Evolutionary conservation across 176 grass and related monocot species (phyloP).

Genomic region (Elymus sibiricus): DNA sequence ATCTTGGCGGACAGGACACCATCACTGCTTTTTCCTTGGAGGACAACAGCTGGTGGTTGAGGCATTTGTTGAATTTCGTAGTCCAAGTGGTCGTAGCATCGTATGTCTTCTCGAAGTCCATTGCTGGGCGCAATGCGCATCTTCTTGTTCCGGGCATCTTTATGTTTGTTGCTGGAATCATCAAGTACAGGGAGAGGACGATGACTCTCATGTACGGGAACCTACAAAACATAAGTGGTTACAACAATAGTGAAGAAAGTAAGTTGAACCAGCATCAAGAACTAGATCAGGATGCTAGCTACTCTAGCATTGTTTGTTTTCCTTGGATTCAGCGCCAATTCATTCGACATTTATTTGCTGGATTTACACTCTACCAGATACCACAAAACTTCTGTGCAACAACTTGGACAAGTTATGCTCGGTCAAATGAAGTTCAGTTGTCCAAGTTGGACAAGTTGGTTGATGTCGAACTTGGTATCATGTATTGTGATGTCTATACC

Average conservation of each 20-base stretch:
- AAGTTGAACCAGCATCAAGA: neutral
- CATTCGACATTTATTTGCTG: neutral
- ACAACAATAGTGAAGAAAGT: neutral
- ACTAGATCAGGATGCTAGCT: neutral
- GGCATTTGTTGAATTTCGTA: too few species aligned
- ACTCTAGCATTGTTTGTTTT: neutral
- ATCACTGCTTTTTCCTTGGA: too few species aligned
- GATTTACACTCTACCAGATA: neutral
- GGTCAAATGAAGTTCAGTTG: neutral
- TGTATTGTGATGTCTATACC: neutral
- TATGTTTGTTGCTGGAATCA: too few species aligned
- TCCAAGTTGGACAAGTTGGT: neutral
- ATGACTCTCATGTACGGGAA: neutral
- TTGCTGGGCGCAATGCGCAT: neutral
- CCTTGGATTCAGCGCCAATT: neutral
- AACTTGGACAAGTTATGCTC: neutral
- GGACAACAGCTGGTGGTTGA: too few species aligned
- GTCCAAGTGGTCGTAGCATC: neutral
- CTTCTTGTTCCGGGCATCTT: neutral
- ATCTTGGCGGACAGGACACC: too few species aligned
- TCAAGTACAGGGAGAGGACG: neutral
- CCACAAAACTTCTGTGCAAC: neutral
- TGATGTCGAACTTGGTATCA: neutral
- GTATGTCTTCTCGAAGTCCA: neutral
- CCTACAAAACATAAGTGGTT: neutral